Percentiles rank a stretch among this genome's conserved stretches.
These are phyloP conservation scores for Saturnispora saitoi DNA, from an alignment of 805 yeast genomes.

Conservation along the genomic window DNA sequence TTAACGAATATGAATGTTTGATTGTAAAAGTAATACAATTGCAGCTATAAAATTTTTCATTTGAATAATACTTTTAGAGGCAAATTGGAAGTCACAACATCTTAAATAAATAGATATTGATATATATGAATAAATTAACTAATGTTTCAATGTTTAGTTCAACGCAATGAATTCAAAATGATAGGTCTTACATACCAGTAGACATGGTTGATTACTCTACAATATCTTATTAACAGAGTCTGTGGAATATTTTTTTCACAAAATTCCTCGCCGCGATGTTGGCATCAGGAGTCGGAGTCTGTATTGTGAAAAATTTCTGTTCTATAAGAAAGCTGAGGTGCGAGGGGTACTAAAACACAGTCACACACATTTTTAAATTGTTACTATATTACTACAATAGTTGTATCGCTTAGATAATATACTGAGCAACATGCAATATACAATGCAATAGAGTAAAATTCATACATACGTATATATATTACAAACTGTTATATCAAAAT, in stretches of 20 bases:
- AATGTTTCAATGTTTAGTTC: not conserved
- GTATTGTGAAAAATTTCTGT: not conserved
- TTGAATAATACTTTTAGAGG: not conserved
- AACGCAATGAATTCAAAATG: not conserved
- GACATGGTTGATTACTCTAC: constrained; percentile 20
- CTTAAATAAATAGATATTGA: too few relatives aligned
- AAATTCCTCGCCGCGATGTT: not conserved
- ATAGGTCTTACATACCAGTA: constrained; percentile 21
- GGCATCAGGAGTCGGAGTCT: not conserved
- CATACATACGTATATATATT: too few relatives aligned
- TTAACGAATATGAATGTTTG: too few relatives aligned
- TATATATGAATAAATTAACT: not conserved
- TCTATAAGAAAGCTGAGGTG: too few relatives aligned
- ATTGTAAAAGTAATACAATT: too few relatives aligned
- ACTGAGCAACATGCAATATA: not conserved
- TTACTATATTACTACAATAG: not conserved
- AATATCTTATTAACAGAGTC: not conserved
- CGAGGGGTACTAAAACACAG: constrained; percentile 5
- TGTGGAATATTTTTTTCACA: constrained; percentile 1
- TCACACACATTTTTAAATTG: not conserved
- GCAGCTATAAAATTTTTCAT: not conserved
- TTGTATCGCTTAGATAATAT: too few relatives aligned
- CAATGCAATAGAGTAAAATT: too few relatives aligned
- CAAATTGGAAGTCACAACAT: not conserved
- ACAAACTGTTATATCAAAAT: too few relatives aligned